Conservation (phyloP, 805 yeast genomes). For the Yarrowia osloensis region DNA sequence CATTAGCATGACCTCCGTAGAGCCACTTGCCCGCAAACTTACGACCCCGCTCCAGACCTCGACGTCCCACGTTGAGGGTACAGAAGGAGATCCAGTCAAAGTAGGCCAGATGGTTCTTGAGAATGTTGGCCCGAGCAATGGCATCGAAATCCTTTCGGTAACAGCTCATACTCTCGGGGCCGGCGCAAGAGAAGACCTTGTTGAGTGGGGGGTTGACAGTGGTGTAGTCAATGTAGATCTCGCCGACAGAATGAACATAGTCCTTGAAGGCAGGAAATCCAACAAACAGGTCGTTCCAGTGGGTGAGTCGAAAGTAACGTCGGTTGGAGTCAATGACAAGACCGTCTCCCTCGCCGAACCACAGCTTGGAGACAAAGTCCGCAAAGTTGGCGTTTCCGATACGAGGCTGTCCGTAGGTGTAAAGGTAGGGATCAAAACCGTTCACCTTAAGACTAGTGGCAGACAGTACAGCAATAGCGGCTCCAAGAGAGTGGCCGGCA, state of each 20-base stretch:
- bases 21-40: neutral
- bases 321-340: neutral
- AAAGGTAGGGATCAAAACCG: slow-evolving; percentile 56
- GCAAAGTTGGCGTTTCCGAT: slow-evolving; percentile 52
- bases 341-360: slow-evolving; percentile 2
- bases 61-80: slow-evolving; percentile 1
- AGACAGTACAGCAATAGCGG: slow-evolving; percentile 61
- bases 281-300: slow-evolving; percentile 13
- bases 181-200: neutral
- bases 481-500: slow-evolving; percentile 77
- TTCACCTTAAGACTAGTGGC: slow-evolving; percentile 58
- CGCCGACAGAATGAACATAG: slow-evolving; percentile 8
- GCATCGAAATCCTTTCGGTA: slow-evolving; percentile 1
- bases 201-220: slow-evolving; percentile 3
- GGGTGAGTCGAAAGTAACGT: slow-evolving; percentile 2
- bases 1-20: neutral
- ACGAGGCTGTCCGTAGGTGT: slow-evolving; percentile 65
- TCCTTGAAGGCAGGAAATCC: slow-evolving; percentile 8
- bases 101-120: slow-evolving; percentile 17
- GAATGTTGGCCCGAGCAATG: neutral
- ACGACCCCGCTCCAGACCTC: neutral
- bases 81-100: slow-evolving; percentile 5
- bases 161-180: slow-evolving; percentile 17
- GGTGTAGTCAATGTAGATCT: neutral
- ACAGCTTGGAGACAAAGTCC: neutral